Evolutionary conservation across 225 moss, liverwort and hornwort genomes (phyloP).

Genomic region (Marchantia paleacea): DNA sequence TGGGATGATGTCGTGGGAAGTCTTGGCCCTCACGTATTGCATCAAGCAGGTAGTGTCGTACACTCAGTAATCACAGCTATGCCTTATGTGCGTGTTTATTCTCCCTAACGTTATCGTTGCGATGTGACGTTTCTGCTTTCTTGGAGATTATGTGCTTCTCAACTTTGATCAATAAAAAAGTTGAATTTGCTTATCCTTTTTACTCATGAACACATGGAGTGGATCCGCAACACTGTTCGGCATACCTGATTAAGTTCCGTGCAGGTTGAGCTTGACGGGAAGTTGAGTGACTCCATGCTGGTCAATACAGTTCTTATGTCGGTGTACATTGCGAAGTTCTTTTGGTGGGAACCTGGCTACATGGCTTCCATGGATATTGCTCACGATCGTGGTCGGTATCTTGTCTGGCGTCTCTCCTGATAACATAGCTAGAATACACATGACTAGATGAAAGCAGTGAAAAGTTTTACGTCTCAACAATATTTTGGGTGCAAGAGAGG

Average conservation of each 20-base stretch:
- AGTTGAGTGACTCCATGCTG: conserved; percentile 80
- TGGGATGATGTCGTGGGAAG: conserved; percentile 99
- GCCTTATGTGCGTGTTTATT: not conserved
- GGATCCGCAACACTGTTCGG: not conserved
- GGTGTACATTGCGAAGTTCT: conserved; percentile 93
- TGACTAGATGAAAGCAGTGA: not conserved
- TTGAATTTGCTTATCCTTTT: too few species aligned
- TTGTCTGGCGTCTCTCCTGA: too few species aligned
- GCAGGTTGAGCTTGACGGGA: conserved; percentile 78
- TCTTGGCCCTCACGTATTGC: conserved; percentile 77
- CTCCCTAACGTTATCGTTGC: not conserved
- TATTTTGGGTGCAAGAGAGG: not conserved
- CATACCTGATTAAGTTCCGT: conserved; percentile 11
- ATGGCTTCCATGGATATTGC: conserved; percentile 98
- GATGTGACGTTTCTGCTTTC: not conserved
- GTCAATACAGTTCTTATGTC: conserved; percentile 86
- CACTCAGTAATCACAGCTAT: not conserved
- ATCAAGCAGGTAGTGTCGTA: conserved; percentile 66
- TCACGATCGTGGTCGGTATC: conserved; percentile 79
- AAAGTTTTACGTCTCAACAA: not conserved
- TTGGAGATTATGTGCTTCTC: not conserved
- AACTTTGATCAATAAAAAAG: too few species aligned
- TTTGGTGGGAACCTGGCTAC: conserved; percentile 98
- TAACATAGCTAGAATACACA: not conserved
- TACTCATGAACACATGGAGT: not conserved